Evolutionary conservation across 2,329 filamentous ascomycete genomes (phyloP).

Genomic region (Colletotrichum musicola): DNA sequence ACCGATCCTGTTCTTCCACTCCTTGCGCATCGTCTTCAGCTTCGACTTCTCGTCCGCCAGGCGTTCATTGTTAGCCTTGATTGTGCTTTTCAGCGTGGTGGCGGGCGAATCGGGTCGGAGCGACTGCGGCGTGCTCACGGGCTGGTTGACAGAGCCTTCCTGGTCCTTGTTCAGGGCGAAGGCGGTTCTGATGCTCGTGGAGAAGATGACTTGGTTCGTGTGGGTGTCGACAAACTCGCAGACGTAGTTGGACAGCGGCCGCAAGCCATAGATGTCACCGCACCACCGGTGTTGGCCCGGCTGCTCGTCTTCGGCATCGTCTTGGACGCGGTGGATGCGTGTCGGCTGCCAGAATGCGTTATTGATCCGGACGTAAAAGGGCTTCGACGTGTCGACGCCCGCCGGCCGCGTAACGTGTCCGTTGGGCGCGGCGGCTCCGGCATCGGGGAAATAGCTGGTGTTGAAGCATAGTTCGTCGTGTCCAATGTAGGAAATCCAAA

Average conservation of each 20-base stretch:
- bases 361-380: slow-evolving; percentile 84
- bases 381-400: slow-evolving; percentile 76
- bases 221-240: slow-evolving; percentile 81
- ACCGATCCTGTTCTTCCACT: slow-evolving; percentile 78
- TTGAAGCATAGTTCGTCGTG: slow-evolving; percentile 83
- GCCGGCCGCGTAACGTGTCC: slow-evolving; percentile 53
- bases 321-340: slow-evolving; percentile 69
- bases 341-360: slow-evolving; percentile 85
- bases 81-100: slow-evolving; percentile 82
- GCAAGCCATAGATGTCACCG: slow-evolving; percentile 77
- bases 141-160: slow-evolving; percentile 51
- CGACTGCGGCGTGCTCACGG: slow-evolving; percentile 65
- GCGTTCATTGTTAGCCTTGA: slow-evolving; percentile 78
- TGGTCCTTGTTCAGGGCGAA: slow-evolving; percentile 60
- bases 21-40: slow-evolving; percentile 78
- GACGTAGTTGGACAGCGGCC: slow-evolving; percentile 81
- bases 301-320: slow-evolving; percentile 44
- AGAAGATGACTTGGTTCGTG: slow-evolving; percentile 76
- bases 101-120: slow-evolving; percentile 81
- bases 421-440: slow-evolving; percentile 44
- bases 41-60: slow-evolving; percentile 76
- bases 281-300: slow-evolving; percentile 70
- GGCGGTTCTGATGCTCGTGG: slow-evolving; percentile 77
- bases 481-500: slow-evolving; percentile 86
- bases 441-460: slow-evolving; percentile 73